These are phyloP conservation scores for Fusarium siculi DNA, from an alignment of 2,329 filamentous ascomycete genomes.

Conservation along the genomic window DNA sequence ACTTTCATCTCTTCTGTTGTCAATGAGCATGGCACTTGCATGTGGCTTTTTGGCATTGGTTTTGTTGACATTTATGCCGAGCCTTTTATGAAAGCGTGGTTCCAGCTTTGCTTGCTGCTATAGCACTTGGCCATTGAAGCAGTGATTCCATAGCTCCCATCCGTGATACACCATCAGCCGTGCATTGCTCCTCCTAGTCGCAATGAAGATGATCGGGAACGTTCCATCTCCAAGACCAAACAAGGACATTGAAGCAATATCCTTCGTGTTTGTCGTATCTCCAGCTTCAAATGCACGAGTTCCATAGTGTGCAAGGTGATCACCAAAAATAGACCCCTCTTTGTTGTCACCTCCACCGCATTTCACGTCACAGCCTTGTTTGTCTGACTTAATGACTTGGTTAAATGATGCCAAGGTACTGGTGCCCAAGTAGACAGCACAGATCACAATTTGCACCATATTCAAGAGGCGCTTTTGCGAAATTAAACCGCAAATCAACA, in stretches of 20 bases:
- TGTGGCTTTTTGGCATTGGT: neutral
- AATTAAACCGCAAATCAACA: neutral
- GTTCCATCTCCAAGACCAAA: neutral
- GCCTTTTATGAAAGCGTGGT: constrained; percentile 6
- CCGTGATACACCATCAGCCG: neutral
- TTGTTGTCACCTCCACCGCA: neutral
- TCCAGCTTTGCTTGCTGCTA: neutral
- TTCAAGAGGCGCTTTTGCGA: neutral
- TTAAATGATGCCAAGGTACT: neutral
- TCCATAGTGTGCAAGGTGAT: neutral
- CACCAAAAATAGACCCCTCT: neutral
- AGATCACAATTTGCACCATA: neutral
- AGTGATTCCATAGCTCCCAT: neutral
- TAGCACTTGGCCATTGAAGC: neutral
- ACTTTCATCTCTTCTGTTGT: neutral
- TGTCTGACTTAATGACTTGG: neutral
- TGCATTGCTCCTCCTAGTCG: neutral
- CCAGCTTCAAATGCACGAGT: no score
- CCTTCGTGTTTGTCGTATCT: neutral
- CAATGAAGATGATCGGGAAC: neutral
- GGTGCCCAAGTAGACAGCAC: constrained; percentile 1
- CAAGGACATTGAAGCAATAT: neutral
- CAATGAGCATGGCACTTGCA: neutral
- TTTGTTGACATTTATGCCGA: constrained; percentile 6
- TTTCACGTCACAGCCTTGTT: constrained; percentile 19